Base-by-base conservation (phyloP, 129 eudicot species). In the Calendula officinalis region DNA sequence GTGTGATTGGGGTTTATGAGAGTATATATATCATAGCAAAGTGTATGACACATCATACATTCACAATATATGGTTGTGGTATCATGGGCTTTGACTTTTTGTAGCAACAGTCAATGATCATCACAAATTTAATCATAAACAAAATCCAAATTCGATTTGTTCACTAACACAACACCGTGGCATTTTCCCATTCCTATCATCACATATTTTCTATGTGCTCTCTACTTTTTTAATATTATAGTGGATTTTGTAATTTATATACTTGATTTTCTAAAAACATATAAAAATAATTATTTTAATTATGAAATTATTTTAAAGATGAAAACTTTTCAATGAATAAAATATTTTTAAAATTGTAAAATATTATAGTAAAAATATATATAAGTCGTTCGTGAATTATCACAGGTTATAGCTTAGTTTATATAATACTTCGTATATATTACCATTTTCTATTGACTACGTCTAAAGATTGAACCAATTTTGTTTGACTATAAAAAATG, bases 111-210 rank as follows among this genome's bases (percentile, higher is more conserved):
- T 52, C 58, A 42, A 54, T 49, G 30, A 62, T 44, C 10, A 62
- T 71, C 69, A 62, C 55, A 51, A 5, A 43, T 41, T 62, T 51
- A 41, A 62, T 62, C 56, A 51, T 52, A 48, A 33, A 38, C 47
- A 68, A 44, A 32, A 70, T 70, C 47, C 60, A 70, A 51, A 52
- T 62, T 62, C 54, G 69, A 71, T 62, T 71, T 62, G 62, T 52
- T 55, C 44, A 41, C 77, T 44, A 72, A 53, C 69, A 68, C 48
- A 14, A 57, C 46, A 53, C 45, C 63, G 52, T 51, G 32, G 22
- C 69, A 49, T 61, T 43, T 62, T 63, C 49, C 68, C 65, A 64
- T 73, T 65, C n/a, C 71, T 46, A 45, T 72, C 57, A 54, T 64
- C 71, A 54, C 71, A 64, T 30, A 45, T 55, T 35, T 35, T 40